A percentile compares a stretch with the other conserved stretches of the same genome.
Conservation (phyloP, 2,329 filamentous ascomycete genomes). For the Teratosphaeria gauchensis region DNA sequence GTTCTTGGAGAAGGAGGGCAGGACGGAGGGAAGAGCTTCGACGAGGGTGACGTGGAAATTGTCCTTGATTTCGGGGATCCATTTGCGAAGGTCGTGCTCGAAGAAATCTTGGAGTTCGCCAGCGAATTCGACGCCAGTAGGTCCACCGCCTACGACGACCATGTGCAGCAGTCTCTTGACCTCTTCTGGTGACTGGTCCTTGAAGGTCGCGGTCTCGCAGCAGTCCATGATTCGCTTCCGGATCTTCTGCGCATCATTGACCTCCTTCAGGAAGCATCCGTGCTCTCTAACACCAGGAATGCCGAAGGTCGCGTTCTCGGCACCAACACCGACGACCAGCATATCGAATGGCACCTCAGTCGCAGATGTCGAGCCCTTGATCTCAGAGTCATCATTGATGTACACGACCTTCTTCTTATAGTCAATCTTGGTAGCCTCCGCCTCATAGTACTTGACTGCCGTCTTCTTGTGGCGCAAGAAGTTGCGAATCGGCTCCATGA, state of each 20-base stretch:
- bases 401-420: conserved; percentile 78
- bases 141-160: conserved; percentile 78
- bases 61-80: conserved; percentile 88
- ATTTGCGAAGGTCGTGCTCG: conserved; percentile 94
- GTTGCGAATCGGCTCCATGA: conserved; percentile 97
- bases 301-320: conserved; percentile 95
- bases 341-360: conserved; percentile 96
- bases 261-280: conserved; percentile 98
- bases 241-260: conserved; percentile 88
- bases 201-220: conserved; percentile 96
- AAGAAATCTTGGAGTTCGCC: conserved; percentile 99
- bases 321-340: conserved; percentile 93
- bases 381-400: conserved; percentile 85
- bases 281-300: conserved; percentile 92
- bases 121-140: conserved; percentile 95
- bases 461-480: conserved; percentile 93
- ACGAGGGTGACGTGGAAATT: conserved; percentile 97
- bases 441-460: conserved; percentile 93
- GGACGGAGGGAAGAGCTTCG: conserved; percentile 86
- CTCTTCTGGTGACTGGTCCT: conserved; percentile 82
- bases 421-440: conserved; percentile 91
- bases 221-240: conserved; percentile 99
- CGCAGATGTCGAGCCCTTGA: conserved; percentile 71
- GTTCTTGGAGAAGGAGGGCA: conserved; percentile 98
- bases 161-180: conserved; percentile 92